Percentiles rank a stretch among this genome's conserved stretches.
Conservation (phyloP, 148 eudicot genomes). For the Amaranthus cruentus region DNA sequence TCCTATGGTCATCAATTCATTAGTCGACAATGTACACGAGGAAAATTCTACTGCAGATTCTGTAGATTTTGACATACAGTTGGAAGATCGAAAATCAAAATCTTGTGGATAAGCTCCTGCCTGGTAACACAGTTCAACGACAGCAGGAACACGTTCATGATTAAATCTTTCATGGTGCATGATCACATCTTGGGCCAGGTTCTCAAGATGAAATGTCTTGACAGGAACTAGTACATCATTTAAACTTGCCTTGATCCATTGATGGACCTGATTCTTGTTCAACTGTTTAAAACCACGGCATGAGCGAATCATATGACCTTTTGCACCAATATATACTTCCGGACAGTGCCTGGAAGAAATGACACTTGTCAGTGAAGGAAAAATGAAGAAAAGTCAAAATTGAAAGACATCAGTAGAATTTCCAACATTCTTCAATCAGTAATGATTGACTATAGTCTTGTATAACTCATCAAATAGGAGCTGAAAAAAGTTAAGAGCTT, state of each 20-base stretch:
- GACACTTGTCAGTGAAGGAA: conserved; percentile 10
- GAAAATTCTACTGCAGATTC: conserved; percentile 13
- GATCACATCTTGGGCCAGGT: conserved; percentile 56
- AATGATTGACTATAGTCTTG: no score
- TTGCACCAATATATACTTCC: conserved; percentile 85
- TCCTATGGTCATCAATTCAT: conserved; percentile 41
- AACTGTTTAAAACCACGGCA: conserved; percentile 58
- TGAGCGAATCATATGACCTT: conserved; percentile 65
- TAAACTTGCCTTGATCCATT: conserved; percentile 54
- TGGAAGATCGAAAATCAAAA: conserved; percentile 17
- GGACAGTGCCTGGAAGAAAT: conserved; percentile 65
- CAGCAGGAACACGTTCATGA: conserved; percentile 74
- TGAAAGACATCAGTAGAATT: background rate
- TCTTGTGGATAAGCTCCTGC: conserved; percentile 61
- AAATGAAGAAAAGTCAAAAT: background rate
- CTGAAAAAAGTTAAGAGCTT: no score
- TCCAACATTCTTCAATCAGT: no score
- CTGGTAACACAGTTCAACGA: conserved; percentile 77
- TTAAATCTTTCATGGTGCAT: conserved; percentile 76
- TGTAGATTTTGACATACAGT: conserved; percentile 6
- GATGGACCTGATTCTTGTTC: conserved; percentile 51
- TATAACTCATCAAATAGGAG: no score
- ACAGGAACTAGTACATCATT: conserved; percentile 71
- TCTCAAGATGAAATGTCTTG: conserved; percentile 60
- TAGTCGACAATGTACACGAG: conserved; percentile 27